Evolutionary conservation across 805 yeast species (phyloP).

Genomic region (Metschnikowia picachoensis): DNA sequence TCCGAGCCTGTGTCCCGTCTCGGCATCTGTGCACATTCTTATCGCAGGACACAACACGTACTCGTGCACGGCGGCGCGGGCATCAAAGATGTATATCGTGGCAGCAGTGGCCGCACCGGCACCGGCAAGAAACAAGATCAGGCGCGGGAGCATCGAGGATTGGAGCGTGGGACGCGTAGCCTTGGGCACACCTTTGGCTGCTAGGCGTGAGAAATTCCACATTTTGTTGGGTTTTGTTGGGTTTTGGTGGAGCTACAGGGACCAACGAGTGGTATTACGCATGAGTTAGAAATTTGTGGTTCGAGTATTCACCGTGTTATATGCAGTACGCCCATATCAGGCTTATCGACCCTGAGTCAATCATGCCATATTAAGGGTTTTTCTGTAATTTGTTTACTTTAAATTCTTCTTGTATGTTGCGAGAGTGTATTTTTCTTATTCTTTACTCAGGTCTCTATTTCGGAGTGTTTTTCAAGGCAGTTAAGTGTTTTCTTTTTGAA

Average conservation of each 20-base stretch:
- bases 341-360: too few relatives aligned
- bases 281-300: background rate
- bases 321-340: background rate
- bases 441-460: too few relatives aligned
- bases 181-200: background rate
- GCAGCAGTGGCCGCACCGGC: slow-evolving; percentile 28
- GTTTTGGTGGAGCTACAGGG: background rate
- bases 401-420: too few relatives aligned
- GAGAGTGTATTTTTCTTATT: too few relatives aligned
- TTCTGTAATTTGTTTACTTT: too few relatives aligned
- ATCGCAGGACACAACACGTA: slow-evolving; percentile 75
- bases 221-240: background rate
- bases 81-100: slow-evolving; percentile 61
- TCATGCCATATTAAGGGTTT: too few relatives aligned
- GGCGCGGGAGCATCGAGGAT: slow-evolving; percentile 19
- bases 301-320: background rate
- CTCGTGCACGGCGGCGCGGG: slow-evolving; percentile 80
- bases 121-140: slow-evolving; percentile 17
- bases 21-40: slow-evolving; percentile 73
- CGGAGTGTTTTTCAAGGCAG: too few relatives aligned
- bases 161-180: slow-evolving; percentile 7
- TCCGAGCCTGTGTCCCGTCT: slow-evolving; percentile 77
- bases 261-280: background rate
- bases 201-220: slow-evolving; percentile 7
- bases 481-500: too few relatives aligned